Evolutionary conservation across 2,329 filamentous ascomycete genomes (phyloP), one percentile per base, ranked within the genome.

Genomic region (Didymella sp.): DNA sequence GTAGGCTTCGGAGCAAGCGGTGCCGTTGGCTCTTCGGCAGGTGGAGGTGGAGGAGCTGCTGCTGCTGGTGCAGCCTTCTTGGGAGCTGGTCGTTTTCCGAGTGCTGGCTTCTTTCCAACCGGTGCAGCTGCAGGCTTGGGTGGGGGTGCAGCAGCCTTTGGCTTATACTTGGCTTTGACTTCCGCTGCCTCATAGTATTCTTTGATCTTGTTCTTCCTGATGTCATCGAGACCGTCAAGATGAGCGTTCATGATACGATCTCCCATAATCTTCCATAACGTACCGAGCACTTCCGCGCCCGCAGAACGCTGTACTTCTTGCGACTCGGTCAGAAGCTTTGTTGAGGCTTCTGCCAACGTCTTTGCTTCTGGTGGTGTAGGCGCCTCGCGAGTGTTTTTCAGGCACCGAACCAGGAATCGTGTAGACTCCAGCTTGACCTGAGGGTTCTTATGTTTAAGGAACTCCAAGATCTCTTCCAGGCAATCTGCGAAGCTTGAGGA

Each of bases 261-360:
- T 38, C 95, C 94, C 80, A 98, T 91, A 52, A 99, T 98, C 80
- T 98, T 99, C 95, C 97, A 98, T 46, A 99, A 77, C 0, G 93
- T 96, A 62, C 96, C 95, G 3, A 99, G 81, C 30, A 95, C 88
- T 76, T 99, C 95, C 13, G 93, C 93, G 74, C 93, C 95, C 27
- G 92, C 92, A 45, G 94, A 89, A 77, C 95, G 87, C 57, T 96
- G 86, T 3, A 85, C 88, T 67, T 96, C 93, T 65, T 88, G 93
- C 0, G 91, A 94, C 73, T 99, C 95, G 0, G 93, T 89, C 15
- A 99, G 82, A 7, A 98, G 81, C 76, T 96, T 98, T 71, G 94
- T 97, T 25, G 87, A 88, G 1, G 87, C 85, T 68, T 98, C 95
- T n/a, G 92, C 91, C 51, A 98, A 92, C 7, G 86, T 84, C 56